A percentile compares a stretch with the other conserved stretches of the same genome.
These are phyloP conservation scores for Penicillium daleae DNA, from an alignment of 495 filamentous ascomycete species.

Conservation along the genomic window DNA sequence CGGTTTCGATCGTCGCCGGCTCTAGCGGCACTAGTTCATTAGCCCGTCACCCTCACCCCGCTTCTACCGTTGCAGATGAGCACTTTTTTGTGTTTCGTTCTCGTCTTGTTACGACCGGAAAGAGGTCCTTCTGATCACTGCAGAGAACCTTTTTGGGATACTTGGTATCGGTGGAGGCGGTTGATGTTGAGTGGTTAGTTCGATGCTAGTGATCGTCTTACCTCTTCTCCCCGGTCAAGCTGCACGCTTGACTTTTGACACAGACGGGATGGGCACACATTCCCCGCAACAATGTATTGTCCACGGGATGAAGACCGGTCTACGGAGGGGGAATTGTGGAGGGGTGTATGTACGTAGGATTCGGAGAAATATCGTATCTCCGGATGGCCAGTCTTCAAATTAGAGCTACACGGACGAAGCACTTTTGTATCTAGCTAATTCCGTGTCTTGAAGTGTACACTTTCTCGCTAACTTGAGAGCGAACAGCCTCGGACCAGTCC, in stretches of 20 bases:
- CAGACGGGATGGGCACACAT: background rate
- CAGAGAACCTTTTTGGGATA: background rate
- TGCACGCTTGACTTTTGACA: background rate
- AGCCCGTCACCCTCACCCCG: conserved; percentile 1
- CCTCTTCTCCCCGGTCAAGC: background rate
- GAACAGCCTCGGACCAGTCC: background rate
- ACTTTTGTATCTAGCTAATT: conserved; percentile 2
- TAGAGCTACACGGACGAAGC: background rate
- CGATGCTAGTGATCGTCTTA: background rate
- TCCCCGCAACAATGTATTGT: background rate
- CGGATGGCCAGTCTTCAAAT: conserved; percentile 7
- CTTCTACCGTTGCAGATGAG: conserved; percentile 2
- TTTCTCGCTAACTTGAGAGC: background rate
- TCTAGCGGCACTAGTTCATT: background rate
- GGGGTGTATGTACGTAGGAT: background rate
- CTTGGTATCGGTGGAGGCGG: background rate
- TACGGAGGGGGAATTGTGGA: background rate
- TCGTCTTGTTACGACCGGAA: background rate
- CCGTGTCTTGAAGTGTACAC: background rate
- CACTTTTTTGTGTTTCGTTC: conserved; percentile 2
- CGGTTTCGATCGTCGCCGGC: conserved; percentile 14
- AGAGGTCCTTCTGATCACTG: background rate
- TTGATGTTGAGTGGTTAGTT: background rate
- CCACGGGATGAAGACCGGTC: background rate
- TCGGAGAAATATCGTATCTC: conserved; percentile 12